Evolutionary conservation across 306 rosid genomes (phyloP), one percentile per base, ranked within the genome.

Genomic region (Cicer yamashitae): DNA sequence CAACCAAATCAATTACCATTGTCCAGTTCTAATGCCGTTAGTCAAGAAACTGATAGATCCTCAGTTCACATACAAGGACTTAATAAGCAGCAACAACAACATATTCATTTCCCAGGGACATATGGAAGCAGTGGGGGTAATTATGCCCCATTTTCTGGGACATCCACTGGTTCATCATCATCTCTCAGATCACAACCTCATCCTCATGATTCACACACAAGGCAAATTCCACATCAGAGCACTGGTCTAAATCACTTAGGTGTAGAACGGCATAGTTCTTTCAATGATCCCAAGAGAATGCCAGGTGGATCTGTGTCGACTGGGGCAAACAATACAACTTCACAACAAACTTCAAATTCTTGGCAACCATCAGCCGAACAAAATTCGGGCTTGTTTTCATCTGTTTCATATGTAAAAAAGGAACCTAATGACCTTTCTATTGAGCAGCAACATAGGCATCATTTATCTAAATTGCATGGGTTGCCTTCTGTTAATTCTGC

Each of bases 21-120:
- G 77, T 87, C 96, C 44, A 79, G 63, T 84, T 58, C 82, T 50
- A 87, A 73, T 60, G 64, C 77, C 54, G 70, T 80, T 65, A 85
- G 76, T 82, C 98, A 89, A 79, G 96, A 89, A 71, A 76, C 85
- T 78, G 91, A 91, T 63, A 82, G 84, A 81, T 81, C 93, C 56
- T 76, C 87, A 37, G 74, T 77, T 83, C 77, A 89, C 60, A 54
- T 81, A 41, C 92, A 89, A 81, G 91, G 96, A 52, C 87, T 84
- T 56, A 87, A 67, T 73, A 85, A 84, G 84, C 92, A 84, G 81
- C 92, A 90, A 73, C 91, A 87, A 18, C 96, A 87, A 18, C 89
- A 81, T 81, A 76, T 88, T 65, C 96, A 84, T 71, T 87, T 84
- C 65, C 88, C 96, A 10, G 89, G 89, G 65, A 80, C 85, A 76